phyloP scores from a whole-genome alignment of 2,329 filamentous ascomycete genomes.

The Botrytis galanthina region DNA sequence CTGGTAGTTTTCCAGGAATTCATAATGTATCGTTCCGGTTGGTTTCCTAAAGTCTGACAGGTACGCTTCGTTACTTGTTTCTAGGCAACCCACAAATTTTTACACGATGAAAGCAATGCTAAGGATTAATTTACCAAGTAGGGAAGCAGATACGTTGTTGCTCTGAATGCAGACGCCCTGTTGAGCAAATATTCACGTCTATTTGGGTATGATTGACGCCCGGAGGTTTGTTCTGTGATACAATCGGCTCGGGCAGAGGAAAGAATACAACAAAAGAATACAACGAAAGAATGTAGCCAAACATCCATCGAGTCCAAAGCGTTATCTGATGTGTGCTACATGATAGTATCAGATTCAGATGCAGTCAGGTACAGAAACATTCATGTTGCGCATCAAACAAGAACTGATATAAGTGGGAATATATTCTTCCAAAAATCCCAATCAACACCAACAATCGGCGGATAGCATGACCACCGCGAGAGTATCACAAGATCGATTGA shows the following conservation, averaged over 20 bases:
- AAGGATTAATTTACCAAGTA: not conserved
- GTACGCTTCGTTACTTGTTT: not conserved
- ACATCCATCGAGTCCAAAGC: not conserved
- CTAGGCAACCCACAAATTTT: not conserved
- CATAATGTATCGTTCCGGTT: not conserved
- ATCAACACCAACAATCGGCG: not conserved
- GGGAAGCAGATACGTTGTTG: not conserved
- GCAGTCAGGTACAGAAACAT: not conserved
- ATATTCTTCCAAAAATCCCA: not conserved
- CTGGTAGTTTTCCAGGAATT: not conserved
- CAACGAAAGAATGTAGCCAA: not conserved
- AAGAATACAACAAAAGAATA: not conserved
- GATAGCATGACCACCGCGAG: not conserved
- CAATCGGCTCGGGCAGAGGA: not conserved
- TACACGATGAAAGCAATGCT: not conserved
- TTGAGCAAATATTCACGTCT: not conserved
- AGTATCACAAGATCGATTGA: not conserved
- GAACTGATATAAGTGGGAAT: too few species aligned
- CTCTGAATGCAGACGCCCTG: not conserved
- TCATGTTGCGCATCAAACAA: not conserved
- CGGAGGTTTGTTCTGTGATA: not conserved
- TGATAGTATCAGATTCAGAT: not conserved
- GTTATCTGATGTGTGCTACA: not conserved
- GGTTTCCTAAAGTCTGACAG: not conserved
- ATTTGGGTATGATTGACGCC: not conserved